Evolutionary conservation across 192 early-diverging fungal genomes (phyloP), one percentile per base, ranked within the genome.

Genomic region (Coemansia nantahalensis): DNA sequence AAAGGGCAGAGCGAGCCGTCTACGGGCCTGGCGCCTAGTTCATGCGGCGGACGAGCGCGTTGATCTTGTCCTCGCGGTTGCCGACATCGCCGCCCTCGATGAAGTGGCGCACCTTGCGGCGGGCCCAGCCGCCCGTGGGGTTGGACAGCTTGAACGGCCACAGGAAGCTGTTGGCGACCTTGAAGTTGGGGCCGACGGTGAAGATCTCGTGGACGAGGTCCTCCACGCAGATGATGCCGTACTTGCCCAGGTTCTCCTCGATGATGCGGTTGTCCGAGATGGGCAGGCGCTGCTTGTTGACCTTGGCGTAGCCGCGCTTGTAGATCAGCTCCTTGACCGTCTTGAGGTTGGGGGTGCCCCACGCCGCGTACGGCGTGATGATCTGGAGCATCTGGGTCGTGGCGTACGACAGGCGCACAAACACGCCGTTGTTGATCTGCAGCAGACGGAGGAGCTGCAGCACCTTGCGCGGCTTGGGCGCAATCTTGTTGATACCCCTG

Each of bases 401-500:
- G 53, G 97, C 95, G 83, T 89, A 90, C 83, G 91, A 96, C 64
- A 97, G 84, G 38, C 84, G 83, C 57, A 99, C 81, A 73, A 99
- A 99, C 74, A 92, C 89, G 65, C 87, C 94, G 81, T 90, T 89
- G 93, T 99, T 97, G 88, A 99, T 99, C 86, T 95, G 91, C 80
- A 90, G 86, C 65, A 99, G 84, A 87, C 95, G 94, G 68, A 99
- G 80, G 62, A 99, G 86, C 82, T 97, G 95, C 57, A 99, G 85
- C 50, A 97, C 90, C 91, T 99, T 99, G 75, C 93, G 86, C 66
- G 97, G 93, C 88, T 99, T 99, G 77, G 95, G 97, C 26, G 95
- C 83, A 61, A 99, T 88, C 83, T 97, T 91, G 88, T 94, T 97
- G 87, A 99, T 94, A 96, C 93, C 95, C 88, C 96, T 97, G 80